phyloP scores from a whole-genome alignment of 2,329 filamentous ascomycete genomes.

The Fusarium redolens region DNA sequence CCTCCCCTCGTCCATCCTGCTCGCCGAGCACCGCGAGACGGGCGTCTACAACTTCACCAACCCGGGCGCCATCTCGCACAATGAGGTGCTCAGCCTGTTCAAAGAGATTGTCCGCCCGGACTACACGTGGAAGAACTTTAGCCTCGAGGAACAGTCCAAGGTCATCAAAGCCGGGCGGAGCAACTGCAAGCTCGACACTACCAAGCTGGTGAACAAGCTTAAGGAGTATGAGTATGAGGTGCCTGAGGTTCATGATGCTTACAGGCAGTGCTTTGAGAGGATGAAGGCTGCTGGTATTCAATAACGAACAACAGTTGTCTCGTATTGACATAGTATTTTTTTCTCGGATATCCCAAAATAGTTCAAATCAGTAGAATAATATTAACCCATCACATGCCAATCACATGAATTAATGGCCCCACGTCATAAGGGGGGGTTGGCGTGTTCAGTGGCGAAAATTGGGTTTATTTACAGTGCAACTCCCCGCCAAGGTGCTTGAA shows the following conservation, averaged over 20 bases:
- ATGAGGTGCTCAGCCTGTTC: constrained; percentile 73
- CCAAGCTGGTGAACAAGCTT: constrained; percentile 70
- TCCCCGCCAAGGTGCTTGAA: too few species aligned
- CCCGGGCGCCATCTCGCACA: constrained; percentile 76
- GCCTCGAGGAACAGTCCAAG: constrained; percentile 72
- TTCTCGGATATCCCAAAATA: too few species aligned
- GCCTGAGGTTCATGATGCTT: constrained; percentile 72
- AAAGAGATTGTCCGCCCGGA: constrained; percentile 70
- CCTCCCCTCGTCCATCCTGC: constrained; percentile 69
- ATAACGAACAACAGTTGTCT: background rate
- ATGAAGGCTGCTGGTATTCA: background rate
- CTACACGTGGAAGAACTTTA: constrained; percentile 74
- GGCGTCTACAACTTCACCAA: constrained; percentile 79
- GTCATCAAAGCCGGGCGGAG: constrained; percentile 73
- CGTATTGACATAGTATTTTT: too few species aligned
- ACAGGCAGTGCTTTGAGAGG: constrained; percentile 47
- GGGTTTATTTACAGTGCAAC: too few species aligned
- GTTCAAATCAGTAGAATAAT: background rate
- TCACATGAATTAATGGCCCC: too few species aligned
- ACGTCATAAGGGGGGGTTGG: too few species aligned
- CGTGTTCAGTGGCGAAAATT: too few species aligned
- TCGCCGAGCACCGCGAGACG: constrained; percentile 70
- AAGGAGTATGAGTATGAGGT: constrained; percentile 68
- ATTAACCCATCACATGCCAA: too few species aligned
- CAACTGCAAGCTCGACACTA: constrained; percentile 73